Conservation (phyloP, 2,329 filamentous ascomycete genomes). For the Colletotrichum theobromicola region DNA sequence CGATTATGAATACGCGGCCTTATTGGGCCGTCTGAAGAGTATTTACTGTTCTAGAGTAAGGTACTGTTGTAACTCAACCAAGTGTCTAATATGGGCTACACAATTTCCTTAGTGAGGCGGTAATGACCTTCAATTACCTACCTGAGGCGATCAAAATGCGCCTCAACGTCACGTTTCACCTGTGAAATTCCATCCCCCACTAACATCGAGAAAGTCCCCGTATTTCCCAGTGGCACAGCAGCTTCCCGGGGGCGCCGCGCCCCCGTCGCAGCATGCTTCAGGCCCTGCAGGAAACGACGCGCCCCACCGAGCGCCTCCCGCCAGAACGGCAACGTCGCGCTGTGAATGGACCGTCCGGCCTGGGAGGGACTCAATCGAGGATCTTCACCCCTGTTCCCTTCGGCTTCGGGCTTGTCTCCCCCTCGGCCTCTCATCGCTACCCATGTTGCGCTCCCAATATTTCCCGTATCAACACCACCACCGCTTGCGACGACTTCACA, state of each 20-base stretch:
- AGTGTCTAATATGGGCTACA: no score
- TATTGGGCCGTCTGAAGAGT: neutral
- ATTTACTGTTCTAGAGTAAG: neutral
- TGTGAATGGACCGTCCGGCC: neutral
- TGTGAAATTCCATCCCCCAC: neutral
- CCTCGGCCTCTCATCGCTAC: neutral
- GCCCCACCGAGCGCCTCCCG: neutral
- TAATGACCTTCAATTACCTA: neutral
- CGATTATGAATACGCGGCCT: neutral
- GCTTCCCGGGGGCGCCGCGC: neutral
- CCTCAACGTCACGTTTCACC: neutral
- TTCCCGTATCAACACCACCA: neutral
- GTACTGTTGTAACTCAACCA: rapidly evolving
- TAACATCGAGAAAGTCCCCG: neutral
- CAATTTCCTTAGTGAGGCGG: neutral
- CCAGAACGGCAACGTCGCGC: neutral
- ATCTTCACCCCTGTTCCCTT: neutral
- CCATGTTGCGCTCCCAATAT: neutral
- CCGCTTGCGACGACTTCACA: neutral
- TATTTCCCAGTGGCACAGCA: neutral
- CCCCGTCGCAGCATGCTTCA: neutral
- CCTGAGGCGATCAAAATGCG: neutral
- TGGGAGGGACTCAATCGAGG: neutral
- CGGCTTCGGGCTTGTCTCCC: neutral
- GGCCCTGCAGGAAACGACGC: neutral